Evolutionary conservation across 2,329 filamentous ascomycete genomes (phyloP), one percentile per base, ranked within the genome.

Genomic region (Elsinoe australis): DNA sequence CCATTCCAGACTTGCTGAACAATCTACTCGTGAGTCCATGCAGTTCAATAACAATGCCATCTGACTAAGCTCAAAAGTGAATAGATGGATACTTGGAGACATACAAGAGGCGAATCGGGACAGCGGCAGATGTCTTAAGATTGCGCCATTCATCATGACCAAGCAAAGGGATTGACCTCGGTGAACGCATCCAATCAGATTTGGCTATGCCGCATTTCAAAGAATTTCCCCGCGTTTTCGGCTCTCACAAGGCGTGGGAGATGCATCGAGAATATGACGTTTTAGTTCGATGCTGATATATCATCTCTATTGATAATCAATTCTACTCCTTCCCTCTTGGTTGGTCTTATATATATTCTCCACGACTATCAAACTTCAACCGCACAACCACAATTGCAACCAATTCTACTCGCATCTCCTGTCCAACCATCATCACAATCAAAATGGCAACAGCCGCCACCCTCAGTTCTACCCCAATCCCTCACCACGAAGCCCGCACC

Each of bases 371-470:
- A n/a, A 12, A 5, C 39, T 14, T 26, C 21, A 14, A 5, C 36
- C 18, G 3, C 12, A 41, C n/a, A 8, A 3, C 4, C 14, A 4
- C 15, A n/a, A 14, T 21, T 17, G 21, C 19, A 28, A n/a, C 9
- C 36, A 17, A 6, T 19, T 8, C 15, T 9, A 19, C 17, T 2
- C 33, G 5, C 2, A 19, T 19, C n/a, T n/a, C n/a, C n/a, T n/a
- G n/a, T n/a, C n/a, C n/a, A n/a, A n/a, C n/a, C n/a, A n/a, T n/a
- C n/a, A n/a, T 36, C 4, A 19, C 36, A 28, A 26, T 24, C 14
- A 41, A 17, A 28, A 68, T 63, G 61, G 68, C 70, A 60, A 65
- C 69, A 49, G 64, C 69, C 28, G 66, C 66, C 47, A 53, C 55
- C 49, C 54, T 18, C 34, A 26, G 38, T 61, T 65, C 47, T 60